Percentiles rank a stretch among this genome's conserved stretches.
Conservation (phyloP, 2,329 filamentous ascomycete genomes). For the Parasarocladium wereldwijsianum region DNA sequence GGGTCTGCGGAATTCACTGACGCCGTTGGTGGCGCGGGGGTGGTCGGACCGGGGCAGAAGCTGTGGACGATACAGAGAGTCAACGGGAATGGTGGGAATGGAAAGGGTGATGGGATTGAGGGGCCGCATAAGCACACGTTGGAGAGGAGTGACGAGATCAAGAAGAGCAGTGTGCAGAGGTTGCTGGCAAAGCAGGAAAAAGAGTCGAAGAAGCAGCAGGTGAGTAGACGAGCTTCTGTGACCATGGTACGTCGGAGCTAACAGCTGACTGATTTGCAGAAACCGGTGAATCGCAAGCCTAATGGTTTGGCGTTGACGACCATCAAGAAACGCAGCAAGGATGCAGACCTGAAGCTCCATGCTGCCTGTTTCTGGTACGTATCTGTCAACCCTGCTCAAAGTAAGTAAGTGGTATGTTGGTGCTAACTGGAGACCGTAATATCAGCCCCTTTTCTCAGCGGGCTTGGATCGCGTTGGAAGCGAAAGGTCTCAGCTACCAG, state of each 20-base stretch:
- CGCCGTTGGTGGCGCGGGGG: slow-evolving; percentile 26
- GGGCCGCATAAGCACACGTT: slow-evolving; percentile 64
- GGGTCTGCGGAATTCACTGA: slow-evolving; percentile 8
- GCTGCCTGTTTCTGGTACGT: slow-evolving; percentile 71
- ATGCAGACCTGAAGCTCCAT: slow-evolving; percentile 61
- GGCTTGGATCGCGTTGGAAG: slow-evolving; percentile 78
- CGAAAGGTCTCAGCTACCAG: slow-evolving; percentile 65
- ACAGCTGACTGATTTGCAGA: slow-evolving; percentile 27
- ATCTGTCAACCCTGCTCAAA: background rate
- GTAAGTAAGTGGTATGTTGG: slow-evolving; percentile 4
- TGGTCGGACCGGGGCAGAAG: slow-evolving; percentile 20
- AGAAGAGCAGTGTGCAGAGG: slow-evolving; percentile 65
- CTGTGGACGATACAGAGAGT: slow-evolving; percentile 67
- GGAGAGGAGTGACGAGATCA: slow-evolving; percentile 62
- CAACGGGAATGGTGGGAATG: slow-evolving; percentile 62
- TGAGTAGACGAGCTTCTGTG: slow-evolving; percentile 5
- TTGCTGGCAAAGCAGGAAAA: slow-evolving; percentile 49
- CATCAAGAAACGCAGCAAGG: slow-evolving; percentile 53
- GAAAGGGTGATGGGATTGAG: slow-evolving; percentile 52
- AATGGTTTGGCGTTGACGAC: slow-evolving; percentile 58
- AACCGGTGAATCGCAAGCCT: slow-evolving; percentile 56
- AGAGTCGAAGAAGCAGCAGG: slow-evolving; percentile 40
- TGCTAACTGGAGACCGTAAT: too few relatives aligned
- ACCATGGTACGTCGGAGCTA: background rate
- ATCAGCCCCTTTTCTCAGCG: slow-evolving; percentile 71